These are phyloP conservation scores for Solanum medicagineum DNA, from an alignment of 257 asterid genomes.

Conservation along the genomic window DNA sequence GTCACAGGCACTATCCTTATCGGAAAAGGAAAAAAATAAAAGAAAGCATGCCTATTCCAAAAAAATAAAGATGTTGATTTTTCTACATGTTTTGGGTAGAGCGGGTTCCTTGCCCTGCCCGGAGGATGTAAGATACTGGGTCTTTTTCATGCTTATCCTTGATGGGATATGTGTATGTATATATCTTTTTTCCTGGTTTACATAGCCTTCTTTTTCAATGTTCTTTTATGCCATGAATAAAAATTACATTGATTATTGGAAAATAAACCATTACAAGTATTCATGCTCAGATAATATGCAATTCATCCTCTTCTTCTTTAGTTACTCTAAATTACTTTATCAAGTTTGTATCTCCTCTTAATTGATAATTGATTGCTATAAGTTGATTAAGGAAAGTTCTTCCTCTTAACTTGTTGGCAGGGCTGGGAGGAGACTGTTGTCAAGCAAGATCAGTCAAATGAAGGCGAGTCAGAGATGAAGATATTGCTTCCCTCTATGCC, in stretches of 20 bases:
- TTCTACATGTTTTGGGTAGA: not conserved
- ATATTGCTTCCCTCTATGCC: slow-evolving; percentile 96
- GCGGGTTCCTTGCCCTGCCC: not conserved
- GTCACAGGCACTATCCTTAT: not conserved
- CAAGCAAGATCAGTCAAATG: slow-evolving; percentile 66
- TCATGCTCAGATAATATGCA: not conserved
- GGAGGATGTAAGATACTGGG: not conserved
- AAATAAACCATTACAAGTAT: not conserved
- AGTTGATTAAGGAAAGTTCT: not conserved
- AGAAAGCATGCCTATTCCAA: not conserved
- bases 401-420: slow-evolving; percentile 29
- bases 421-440: slow-evolving; percentile 97
- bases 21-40: not conserved
- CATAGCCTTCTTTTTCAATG: not conserved
- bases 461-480: slow-evolving; percentile 68
- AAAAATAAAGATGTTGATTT: not conserved
- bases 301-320: not conserved
- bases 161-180: not conserved
- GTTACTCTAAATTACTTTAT: not conserved
- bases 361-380: not conserved
- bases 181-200: not conserved
- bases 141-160: not conserved
- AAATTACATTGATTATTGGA: not conserved
- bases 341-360: not conserved
- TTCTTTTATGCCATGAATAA: not conserved